Evolutionary conservation across 371 early-diverging fungal genomes (phyloP).

Genomic region (Apophysomyces sp.): DNA sequence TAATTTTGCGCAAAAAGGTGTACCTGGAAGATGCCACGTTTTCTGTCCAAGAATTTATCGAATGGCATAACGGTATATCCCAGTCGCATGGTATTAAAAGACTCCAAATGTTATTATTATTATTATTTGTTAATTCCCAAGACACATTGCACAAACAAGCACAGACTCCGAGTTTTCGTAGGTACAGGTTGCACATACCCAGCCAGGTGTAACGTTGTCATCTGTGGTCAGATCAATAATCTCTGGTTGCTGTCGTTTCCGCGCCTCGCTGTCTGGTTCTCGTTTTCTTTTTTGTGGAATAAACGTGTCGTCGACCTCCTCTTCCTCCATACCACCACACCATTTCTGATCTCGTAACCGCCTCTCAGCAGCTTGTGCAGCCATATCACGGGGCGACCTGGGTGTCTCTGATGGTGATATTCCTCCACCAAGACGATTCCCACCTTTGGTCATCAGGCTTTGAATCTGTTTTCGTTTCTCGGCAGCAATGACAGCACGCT

Average conservation of each 20-base stretch:
- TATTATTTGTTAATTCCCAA: slow-evolving; percentile 1
- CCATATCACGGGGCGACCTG: slow-evolving; percentile 34
- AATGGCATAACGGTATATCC: too few species aligned
- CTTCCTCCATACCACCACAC: slow-evolving; percentile 52
- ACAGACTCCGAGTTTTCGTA: slow-evolving; percentile 25
- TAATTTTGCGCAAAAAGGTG: too few species aligned
- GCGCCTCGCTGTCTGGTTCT: not conserved
- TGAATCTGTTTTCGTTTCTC: slow-evolving; percentile 38
- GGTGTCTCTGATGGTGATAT: slow-evolving; percentile 6
- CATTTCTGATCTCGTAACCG: slow-evolving; percentile 50
- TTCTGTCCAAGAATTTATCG: too few species aligned
- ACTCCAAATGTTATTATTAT: too few species aligned
- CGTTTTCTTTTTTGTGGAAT: not conserved
- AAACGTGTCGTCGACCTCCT: not conserved
- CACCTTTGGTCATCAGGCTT: slow-evolving; percentile 50
- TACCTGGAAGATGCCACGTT: too few species aligned
- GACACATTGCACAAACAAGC: slow-evolving; percentile 31
- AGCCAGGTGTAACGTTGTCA: slow-evolving; percentile 7
- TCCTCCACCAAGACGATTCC: slow-evolving; percentile 45
- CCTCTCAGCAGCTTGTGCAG: slow-evolving; percentile 58
- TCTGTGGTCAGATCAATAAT: slow-evolving; percentile 1
- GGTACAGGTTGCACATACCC: slow-evolving; percentile 35
- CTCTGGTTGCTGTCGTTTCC: not conserved
- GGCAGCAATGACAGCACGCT: slow-evolving; percentile 45
- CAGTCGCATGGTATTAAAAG: not conserved